phyloP scores from a whole-genome alignment of 345 rosid genomes.

The Toxicodendron radicans region DNA sequence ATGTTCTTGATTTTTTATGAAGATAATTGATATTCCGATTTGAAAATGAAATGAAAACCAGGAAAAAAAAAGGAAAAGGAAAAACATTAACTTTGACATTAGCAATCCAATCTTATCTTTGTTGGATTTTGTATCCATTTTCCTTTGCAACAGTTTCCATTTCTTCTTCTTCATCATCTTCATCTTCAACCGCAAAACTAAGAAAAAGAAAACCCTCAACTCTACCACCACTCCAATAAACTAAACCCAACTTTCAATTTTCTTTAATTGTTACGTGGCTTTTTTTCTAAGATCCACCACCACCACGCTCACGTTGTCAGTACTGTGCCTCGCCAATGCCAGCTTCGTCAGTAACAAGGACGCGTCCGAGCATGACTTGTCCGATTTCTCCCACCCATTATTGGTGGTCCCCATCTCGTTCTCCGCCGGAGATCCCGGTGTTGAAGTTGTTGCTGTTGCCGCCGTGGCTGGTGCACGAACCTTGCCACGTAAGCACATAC shows the following conservation, averaged over 20 bases:
- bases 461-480: not conserved
- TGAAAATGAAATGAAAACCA: not conserved
- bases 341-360: constrained; percentile 67
- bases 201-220: too few species aligned
- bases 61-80: not conserved
- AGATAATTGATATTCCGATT: not conserved
- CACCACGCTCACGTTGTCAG: constrained; percentile 85
- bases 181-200: not conserved
- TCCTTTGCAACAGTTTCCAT: not conserved
- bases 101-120: too few species aligned
- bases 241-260: not conserved
- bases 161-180: not conserved
- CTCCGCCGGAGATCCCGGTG: not conserved
- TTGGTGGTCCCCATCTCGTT: constrained; percentile 13
- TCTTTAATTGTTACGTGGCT: constrained; percentile 30
- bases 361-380: constrained; percentile 68
- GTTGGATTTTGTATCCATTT: not conserved
- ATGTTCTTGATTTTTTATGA: too few species aligned
- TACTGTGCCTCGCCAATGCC: constrained; percentile 72
- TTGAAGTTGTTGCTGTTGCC: not conserved
- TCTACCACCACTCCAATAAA: not conserved
- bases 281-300: constrained; percentile 68
- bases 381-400: constrained; percentile 25
- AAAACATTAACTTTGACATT: not conserved
- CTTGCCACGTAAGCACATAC: constrained; percentile 55